phyloP scores from a whole-genome alignment of 768 basidiomycete species.

The Dentipellis fragilis region DNA sequence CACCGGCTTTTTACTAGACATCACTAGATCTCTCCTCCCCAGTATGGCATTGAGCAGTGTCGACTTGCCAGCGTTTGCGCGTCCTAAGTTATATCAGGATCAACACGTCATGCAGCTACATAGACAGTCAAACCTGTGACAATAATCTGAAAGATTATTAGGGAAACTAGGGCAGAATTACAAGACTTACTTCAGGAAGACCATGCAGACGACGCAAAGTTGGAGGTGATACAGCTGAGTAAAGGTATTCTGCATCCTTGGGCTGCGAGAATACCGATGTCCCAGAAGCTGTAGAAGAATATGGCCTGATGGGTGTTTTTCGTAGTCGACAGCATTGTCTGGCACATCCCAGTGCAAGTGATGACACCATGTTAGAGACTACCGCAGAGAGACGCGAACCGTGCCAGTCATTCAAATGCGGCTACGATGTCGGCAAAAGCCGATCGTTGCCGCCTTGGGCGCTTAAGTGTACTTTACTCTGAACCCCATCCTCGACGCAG shows the following conservation, averaged over 20 bases:
- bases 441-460: no score
- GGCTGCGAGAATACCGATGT: neutral
- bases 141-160: slow-evolving; percentile 6
- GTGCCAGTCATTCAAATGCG: no score
- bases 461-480: no score
- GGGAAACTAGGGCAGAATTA: neutral
- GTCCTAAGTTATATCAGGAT: slow-evolving; percentile 31
- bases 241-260: slow-evolving; percentile 11
- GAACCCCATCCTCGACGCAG: no score
- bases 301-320: neutral
- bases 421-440: no score
- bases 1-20: slow-evolving; percentile 65
- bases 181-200: slow-evolving; percentile 13
- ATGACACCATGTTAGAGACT: neutral
- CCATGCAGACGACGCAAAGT: slow-evolving; percentile 10
- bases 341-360: no score
- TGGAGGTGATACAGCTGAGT: slow-evolving; percentile 7
- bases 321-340: neutral
- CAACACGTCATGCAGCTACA: neutral
- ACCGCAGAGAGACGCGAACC: neutral
- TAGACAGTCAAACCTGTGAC: slow-evolving; percentile 11
- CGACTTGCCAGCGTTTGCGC: slow-evolving; percentile 75
- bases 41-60: slow-evolving; percentile 62
- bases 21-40: slow-evolving; percentile 42
- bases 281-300: neutral